Evolutionary conservation across 1,284 basidiomycete genomes (phyloP).

Genomic region (Ceratobasidium sp.): DNA sequence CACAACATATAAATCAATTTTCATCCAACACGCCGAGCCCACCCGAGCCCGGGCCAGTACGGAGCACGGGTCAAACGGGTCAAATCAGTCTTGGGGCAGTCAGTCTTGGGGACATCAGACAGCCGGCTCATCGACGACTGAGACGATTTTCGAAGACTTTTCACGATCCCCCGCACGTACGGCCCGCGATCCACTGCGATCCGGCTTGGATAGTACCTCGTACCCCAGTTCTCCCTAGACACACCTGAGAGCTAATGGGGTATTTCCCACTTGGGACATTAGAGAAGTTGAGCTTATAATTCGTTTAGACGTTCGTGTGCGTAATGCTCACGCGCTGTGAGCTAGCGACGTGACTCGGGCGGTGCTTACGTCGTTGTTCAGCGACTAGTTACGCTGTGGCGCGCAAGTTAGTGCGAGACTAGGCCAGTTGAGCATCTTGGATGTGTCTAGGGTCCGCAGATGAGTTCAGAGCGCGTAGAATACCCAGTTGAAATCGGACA

Average conservation of each 20-base stretch:
- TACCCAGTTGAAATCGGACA: no score
- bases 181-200: not conserved
- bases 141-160: not conserved
- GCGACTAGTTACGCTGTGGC: conserved; percentile 8
- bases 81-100: not conserved
- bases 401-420: conserved; percentile 1
- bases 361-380: conserved; percentile 17
- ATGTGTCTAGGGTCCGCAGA: not conserved
- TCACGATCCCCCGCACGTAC: conserved; percentile 13
- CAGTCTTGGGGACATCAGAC: conserved; percentile 1
- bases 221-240: not conserved
- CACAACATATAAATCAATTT: conserved; percentile 3
- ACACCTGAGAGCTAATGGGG: no score
- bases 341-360: conserved; percentile 7
- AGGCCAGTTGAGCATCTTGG: not conserved
- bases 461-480: conserved; percentile 16
- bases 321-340: conserved; percentile 6
- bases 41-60: conserved; percentile 22
- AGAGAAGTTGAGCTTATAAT: not conserved
- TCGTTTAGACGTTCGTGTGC: not conserved
- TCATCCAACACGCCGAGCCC: conserved; percentile 13
- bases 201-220: conserved; percentile 1
- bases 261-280: no score
- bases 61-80: conserved; percentile 18
- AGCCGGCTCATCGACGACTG: not conserved